These are phyloP conservation scores for Diutina scorzettiae DNA, from an alignment of 1,139 yeast species.

Conservation along the genomic window DNA sequence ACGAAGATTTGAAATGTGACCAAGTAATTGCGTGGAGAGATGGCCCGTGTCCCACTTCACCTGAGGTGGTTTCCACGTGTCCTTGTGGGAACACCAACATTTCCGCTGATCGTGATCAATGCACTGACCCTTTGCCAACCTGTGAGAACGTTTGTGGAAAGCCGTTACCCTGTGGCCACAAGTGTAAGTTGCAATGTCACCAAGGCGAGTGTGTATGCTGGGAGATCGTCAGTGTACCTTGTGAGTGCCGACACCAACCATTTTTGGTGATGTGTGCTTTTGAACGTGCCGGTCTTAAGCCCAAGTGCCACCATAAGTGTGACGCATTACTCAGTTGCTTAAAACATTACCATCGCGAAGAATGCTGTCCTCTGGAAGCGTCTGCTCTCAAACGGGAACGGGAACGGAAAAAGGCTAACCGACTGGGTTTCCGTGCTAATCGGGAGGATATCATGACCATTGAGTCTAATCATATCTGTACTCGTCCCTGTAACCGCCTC, in stretches of 20 bases:
- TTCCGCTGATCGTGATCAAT: slow-evolving; percentile 29
- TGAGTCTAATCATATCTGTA: slow-evolving; percentile 73
- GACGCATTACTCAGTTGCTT: slow-evolving; percentile 69
- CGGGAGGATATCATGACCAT: slow-evolving; percentile 42
- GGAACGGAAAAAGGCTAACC: slow-evolving; percentile 35
- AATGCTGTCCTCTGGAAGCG: slow-evolving; percentile 63
- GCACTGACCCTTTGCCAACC: slow-evolving; percentile 69
- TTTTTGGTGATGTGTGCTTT: slow-evolving; percentile 57
- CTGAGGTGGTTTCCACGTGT: slow-evolving; percentile 48
- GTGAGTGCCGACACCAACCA: slow-evolving; percentile 38
- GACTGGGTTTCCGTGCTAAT: slow-evolving; percentile 27
- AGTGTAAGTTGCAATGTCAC: slow-evolving; percentile 62
- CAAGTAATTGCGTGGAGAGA: slow-evolving; percentile 29
- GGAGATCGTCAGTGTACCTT: slow-evolving; percentile 27
- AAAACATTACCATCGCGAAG: slow-evolving; percentile 59
- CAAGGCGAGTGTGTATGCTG: slow-evolving; percentile 65
- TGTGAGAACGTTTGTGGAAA: slow-evolving; percentile 60
- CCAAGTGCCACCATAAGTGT: slow-evolving; percentile 67
- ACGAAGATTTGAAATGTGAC: slow-evolving; percentile 47
- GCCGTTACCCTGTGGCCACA: slow-evolving; percentile 57
- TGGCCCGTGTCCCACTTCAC: slow-evolving; percentile 48
- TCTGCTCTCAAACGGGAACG: slow-evolving; percentile 54
- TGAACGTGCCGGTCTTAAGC: slow-evolving; percentile 34
- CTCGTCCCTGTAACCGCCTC: slow-evolving; percentile 52
- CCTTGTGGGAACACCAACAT: slow-evolving; percentile 57